Evolutionary conservation across 2,329 filamentous ascomycete species (phyloP), one percentile per base, ranked within the genome.

Genomic region (Colletotrichum aenigma): DNA sequence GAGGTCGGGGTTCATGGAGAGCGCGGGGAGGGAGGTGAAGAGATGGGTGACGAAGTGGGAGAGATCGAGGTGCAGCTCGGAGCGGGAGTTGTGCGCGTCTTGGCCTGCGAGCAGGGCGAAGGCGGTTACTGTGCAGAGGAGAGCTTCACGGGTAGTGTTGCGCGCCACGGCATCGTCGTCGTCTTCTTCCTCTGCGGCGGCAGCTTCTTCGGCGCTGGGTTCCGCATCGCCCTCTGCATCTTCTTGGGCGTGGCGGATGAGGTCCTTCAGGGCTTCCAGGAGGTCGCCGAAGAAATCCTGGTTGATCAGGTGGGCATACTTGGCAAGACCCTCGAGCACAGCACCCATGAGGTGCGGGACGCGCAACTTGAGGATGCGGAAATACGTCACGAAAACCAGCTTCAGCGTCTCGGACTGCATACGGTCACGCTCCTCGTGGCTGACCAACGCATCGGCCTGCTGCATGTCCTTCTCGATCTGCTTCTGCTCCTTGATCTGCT

Each of bases 241-340:
- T 0, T 89, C 88, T 80, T 94, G 91, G 68, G 94, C 94, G 79
- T 96, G 92, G 6, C 92, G 91, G 80, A 98, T 96, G 60, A 99
- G 91, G 78, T 99, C 97, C 84, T 98, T 97, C 52, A 99, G 89
- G 1, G 96, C 96, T 85, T 98, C 97, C 13, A 99, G 91, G 34
- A 99, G 89, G 82, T 99, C 97, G 32, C 96, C 97, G 81, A 99
- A 99, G 88, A 99, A 98, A 83, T 99, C 95, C 82, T 99, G 96
- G 86, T 99, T 99, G 89, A 99, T 99, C 75, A 99, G 90, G 83
- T 98, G 97, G 5, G 96, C 93, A 82, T 98, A 99, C 82, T 96
- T 96, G 66, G 96, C 96, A 26, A 99, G 88, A 32, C 97, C 97
- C 87, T 98, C 97, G 7, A 99, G 90, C 0, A 98, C 96, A 16